Conservation (phyloP, 1,284 basidiomycete genomes). For the Neonothopanus nambi region DNA sequence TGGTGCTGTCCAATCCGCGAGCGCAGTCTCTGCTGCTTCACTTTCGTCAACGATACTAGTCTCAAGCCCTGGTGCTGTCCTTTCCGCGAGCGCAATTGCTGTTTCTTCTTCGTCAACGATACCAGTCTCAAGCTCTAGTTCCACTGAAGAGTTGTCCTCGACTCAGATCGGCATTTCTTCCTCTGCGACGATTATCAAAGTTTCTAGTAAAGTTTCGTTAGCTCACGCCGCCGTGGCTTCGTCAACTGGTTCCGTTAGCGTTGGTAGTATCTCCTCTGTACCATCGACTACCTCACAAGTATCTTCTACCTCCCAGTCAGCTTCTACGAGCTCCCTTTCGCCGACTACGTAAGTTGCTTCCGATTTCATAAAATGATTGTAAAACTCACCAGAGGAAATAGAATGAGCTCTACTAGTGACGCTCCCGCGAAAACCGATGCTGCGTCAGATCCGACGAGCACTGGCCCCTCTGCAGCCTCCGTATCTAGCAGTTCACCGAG, state of each 20-base stretch:
- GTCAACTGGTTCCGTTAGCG: background rate
- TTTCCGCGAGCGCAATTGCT: no score
- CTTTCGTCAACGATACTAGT: background rate
- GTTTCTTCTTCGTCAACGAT: background rate
- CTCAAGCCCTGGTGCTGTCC: no score
- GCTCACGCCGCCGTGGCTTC: background rate
- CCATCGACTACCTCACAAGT: background rate
- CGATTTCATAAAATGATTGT: no score
- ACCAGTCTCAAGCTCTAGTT: background rate
- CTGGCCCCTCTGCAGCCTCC: background rate
- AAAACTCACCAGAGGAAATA: no score
- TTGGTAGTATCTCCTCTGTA: background rate
- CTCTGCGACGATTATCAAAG: background rate
- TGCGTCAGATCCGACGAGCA: background rate
- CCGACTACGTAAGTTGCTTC: no score
- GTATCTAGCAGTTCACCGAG: background rate
- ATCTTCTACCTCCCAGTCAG: background rate
- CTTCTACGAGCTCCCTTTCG: background rate
- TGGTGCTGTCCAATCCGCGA: no score
- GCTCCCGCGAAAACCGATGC: background rate
- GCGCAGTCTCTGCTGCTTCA: no score
- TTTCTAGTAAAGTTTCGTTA: background rate
- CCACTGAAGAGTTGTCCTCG: background rate
- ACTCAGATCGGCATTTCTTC: background rate
- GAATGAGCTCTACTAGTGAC: no score